Evolutionary conservation across 176 grass and related monocot species (phyloP), one percentile per base, ranked within the genome.

Genomic region (Otatea glauca): DNA sequence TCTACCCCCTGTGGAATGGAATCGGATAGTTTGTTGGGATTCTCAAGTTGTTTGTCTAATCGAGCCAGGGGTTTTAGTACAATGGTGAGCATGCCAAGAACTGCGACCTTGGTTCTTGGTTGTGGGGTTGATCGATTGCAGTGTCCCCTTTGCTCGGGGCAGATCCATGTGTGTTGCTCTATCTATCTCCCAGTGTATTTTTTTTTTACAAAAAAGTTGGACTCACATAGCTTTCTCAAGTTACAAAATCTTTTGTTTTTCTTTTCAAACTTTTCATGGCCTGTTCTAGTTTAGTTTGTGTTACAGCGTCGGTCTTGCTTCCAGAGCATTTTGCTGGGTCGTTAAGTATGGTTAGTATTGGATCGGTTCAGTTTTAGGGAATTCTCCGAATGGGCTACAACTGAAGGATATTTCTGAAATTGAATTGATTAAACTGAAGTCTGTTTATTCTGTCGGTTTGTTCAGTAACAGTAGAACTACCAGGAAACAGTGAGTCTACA

Each of bases 91-190:
- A 2, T 29, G 8, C n/a, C 61, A 42, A 56, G 61, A 55, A 76
- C 72, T 13, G 44, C 13, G 17, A 20, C 14, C 15, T 44, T 44
- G 45, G 72, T 34, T 58, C 63, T 84, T 58, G 83, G 48, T 47
- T 10, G 18, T 32, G 32, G 34, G 21, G 9, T 49, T 20, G 32
- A 29, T 62, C 6, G 27, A 12, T 55, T 7, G 25, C 9, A 5
- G 3, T 20, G n/a, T 32, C 4, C 1, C 21, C 65, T 74, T 66
- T 38, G 9, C 13, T 65, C 5, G 27, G 9, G 45, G 35, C 35
- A 60, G 74, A 85, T 77, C 83, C n/a, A 23, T 10, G 50, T 54
- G 38, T 47, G 24, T 64, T 64, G 61, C 25, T 64, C 10, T 62
- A 5, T 11, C 9, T 29, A 29, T 62, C 10, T 14, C 10, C 25